Evolutionary conservation across 305 asterid genomes (phyloP).

Genomic region (Plantago coronopus): DNA sequence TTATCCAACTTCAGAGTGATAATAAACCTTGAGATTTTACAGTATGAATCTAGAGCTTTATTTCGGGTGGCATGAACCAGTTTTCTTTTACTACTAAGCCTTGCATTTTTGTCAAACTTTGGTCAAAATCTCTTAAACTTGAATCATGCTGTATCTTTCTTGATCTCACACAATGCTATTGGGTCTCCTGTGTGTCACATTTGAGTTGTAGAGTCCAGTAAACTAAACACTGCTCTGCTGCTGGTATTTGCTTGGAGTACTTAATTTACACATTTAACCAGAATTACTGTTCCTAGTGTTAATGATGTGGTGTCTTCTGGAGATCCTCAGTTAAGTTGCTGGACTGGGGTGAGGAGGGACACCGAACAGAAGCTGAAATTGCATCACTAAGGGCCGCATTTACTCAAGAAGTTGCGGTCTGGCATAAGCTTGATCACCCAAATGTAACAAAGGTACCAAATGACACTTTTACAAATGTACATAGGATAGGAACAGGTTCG

Average conservation of each 20-base stretch:
- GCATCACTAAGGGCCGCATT: conserved; percentile 73
- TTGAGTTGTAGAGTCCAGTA: neutral
- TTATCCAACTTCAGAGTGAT: too few relatives aligned
- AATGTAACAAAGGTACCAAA: conserved; percentile 72
- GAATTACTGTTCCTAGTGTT: conserved; percentile 1
- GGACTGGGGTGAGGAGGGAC: conserved; percentile 96
- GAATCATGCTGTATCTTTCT: neutral
- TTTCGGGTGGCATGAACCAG: too few relatives aligned
- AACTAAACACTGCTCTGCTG: neutral
- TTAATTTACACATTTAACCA: conserved; percentile 1
- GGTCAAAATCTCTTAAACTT: neutral
- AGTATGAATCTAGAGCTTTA: too few relatives aligned
- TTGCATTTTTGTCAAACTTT: neutral
- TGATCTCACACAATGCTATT: neutral
- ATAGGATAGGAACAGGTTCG: neutral
- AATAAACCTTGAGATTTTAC: too few relatives aligned
- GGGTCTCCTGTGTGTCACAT: neutral
- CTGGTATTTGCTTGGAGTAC: neutral
- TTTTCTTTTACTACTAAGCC: neutral
- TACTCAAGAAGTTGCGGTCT: conserved; percentile 90
- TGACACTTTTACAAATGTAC: neutral
- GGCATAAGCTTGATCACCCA: conserved; percentile 93
- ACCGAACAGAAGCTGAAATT: conserved; percentile 73
- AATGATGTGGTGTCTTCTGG: conserved; percentile 21
- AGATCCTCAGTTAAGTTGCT: conserved; percentile 64